These are phyloP conservation scores for Tolypocladium endophyticum DNA, from an alignment of 2,329 filamentous ascomycete species.

Conservation along the genomic window DNA sequence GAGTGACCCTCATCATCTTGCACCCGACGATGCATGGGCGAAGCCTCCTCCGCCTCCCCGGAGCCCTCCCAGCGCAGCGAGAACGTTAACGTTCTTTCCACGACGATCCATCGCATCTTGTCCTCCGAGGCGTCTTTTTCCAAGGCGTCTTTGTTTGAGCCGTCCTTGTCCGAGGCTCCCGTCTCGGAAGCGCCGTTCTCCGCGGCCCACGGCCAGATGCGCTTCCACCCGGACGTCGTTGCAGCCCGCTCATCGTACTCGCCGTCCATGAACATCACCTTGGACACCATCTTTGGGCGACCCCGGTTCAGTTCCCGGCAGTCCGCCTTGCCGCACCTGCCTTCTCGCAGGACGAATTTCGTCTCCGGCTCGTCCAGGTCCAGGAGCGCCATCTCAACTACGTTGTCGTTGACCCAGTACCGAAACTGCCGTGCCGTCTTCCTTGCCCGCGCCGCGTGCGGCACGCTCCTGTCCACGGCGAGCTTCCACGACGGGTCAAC, in stretches of 20 bases:
- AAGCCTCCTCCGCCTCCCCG: slow-evolving; percentile 14
- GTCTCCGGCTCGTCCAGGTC: slow-evolving; percentile 23
- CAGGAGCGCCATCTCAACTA: slow-evolving; percentile 25
- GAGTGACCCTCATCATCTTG: too few relatives aligned
- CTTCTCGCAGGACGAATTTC: slow-evolving; percentile 20
- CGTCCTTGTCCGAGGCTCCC: not conserved
- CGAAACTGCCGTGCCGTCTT: slow-evolving; percentile 25
- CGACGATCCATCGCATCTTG: slow-evolving; percentile 25
- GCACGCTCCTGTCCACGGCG: slow-evolving; percentile 17
- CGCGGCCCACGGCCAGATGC: slow-evolving; percentile 20
- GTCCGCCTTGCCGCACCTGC: slow-evolving; percentile 22
- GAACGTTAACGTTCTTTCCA: slow-evolving; percentile 26
- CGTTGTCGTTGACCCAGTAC: slow-evolving; percentile 26
- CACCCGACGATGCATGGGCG: slow-evolving; percentile 4
- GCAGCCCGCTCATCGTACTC: slow-evolving; percentile 14
- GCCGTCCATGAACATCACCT: slow-evolving; percentile 24
- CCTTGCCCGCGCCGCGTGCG: slow-evolving; percentile 17
- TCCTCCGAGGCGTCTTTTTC: slow-evolving; percentile 12
- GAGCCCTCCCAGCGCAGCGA: slow-evolving; percentile 23
- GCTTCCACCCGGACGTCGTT: slow-evolving; percentile 18
- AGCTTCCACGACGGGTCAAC: slow-evolving; percentile 25
- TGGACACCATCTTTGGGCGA: slow-evolving; percentile 26
- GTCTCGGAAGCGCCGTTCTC: slow-evolving; percentile 7
- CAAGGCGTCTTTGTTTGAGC: not conserved
- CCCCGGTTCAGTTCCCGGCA: slow-evolving; percentile 24